Evolutionary conservation across 805 yeast species (phyloP), one percentile per base, ranked within the genome.

Genomic region (Wickerhamiella musiphila): DNA sequence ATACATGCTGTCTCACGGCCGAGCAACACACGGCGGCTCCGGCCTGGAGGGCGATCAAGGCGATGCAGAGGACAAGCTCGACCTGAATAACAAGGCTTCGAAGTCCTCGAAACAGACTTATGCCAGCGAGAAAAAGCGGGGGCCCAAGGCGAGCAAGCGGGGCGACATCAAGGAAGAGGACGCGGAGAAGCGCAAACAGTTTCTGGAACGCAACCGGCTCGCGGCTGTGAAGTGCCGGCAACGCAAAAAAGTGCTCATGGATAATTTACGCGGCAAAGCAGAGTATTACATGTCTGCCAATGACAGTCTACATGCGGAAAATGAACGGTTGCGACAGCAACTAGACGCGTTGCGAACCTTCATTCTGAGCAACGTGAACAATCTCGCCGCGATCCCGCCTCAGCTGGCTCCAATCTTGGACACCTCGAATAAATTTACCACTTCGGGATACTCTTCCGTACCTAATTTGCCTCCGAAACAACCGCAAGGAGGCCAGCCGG

Each of bases 211-310:
- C 40, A 90, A 90, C 53, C 65, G 98, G 36, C 70, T 90, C 7
- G 98, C 98, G 0, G 98, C 98, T 0, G 72, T 90, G 16, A 84
- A 83, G 51, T 90, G 96, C 60, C 69, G 98, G 37, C 93, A 79
- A 54, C 68, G 95, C 35, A 90, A 90, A 62, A 90, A 90, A 59
- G 82, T 79, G 50, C 75, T 77, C 62, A 68, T 83, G 21, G 73
- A 69, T 36, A 77, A 75, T 43, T 75, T 90, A 69, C 92, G 83
- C 51, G 70, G 65, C 29, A 92, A 83, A 49, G 63, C 82, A 33
- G 65, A 70, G 27, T 73, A 68, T 44, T 81, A 73, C 49, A 64
- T 78, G 12, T 53, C 63, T 8, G 84, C 83, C 39, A 82, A 78
- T 53, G 68, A 75, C 15, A 69, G 69, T 25, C 54, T 83, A 31